These are phyloP conservation scores for Ganoderma leucocontextum DNA, from an alignment of 1,284 basidiomycete genomes.

Conservation along the genomic window DNA sequence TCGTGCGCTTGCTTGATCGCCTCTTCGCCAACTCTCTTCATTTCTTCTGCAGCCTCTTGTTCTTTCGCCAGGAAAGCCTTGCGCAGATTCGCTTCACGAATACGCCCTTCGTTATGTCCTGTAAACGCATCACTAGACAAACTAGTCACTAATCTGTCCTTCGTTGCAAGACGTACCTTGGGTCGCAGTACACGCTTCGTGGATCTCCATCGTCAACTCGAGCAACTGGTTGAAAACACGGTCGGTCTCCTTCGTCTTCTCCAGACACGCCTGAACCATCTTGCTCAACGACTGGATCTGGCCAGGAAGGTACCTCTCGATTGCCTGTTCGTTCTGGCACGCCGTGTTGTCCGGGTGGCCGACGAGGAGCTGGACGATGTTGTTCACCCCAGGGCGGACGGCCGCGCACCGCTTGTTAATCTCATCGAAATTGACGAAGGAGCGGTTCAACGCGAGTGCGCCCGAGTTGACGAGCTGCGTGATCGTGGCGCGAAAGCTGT, in stretches of 20 bases:
- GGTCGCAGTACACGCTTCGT: conserved; percentile 19
- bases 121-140: not conserved
- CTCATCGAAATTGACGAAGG: conserved; percentile 27
- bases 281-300: conserved; percentile 19
- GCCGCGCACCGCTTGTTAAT: conserved; percentile 23
- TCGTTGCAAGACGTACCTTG: conserved; percentile 9
- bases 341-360: conserved; percentile 20
- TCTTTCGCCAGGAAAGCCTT: conserved; percentile 11
- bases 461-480: conserved; percentile 25
- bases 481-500: conserved; percentile 25
- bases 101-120: conserved; percentile 15
- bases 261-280: conserved; percentile 19
- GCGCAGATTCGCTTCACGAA: conserved; percentile 14
- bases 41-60: conserved; percentile 17
- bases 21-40: conserved; percentile 15
- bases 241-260: conserved; percentile 24
- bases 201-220: conserved; percentile 26
- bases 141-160: not conserved
- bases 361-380: conserved; percentile 23
- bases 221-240: conserved; percentile 15
- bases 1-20: conserved; percentile 15
- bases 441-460: conserved; percentile 21
- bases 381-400: conserved; percentile 22
- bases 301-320: conserved; percentile 18
- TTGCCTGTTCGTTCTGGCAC: conserved; percentile 20